Evolutionary conservation across 495 filamentous ascomycete species (phyloP).

Genomic region (Trypethelium eluteriae): DNA sequence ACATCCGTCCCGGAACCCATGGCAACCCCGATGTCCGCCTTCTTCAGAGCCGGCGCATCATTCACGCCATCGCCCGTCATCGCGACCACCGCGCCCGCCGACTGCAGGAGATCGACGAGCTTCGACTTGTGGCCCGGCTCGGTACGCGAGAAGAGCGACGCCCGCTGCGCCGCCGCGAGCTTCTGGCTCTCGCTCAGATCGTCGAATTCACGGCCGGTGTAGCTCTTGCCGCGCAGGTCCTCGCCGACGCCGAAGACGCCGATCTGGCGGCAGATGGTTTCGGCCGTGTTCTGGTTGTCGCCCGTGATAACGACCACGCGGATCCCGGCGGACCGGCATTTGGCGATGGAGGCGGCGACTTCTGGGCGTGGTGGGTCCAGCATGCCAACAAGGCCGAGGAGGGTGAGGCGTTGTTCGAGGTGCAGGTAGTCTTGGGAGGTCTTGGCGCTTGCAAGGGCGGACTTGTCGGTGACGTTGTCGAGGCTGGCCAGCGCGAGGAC

Average conservation of each 20-base stretch:
- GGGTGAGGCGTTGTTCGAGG: conserved; percentile 87
- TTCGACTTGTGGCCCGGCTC: conserved; percentile 93
- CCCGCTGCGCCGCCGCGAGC: conserved; percentile 71
- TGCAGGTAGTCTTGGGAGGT: conserved; percentile 74
- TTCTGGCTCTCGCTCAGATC: conserved; percentile 69
- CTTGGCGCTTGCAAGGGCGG: conserved; percentile 64
- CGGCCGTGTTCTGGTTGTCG: conserved; percentile 94
- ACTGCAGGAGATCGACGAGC: conserved; percentile 93
- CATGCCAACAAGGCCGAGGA: conserved; percentile 93
- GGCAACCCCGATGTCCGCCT: conserved; percentile 96
- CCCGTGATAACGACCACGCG: conserved; percentile 97
- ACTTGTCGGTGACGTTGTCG: conserved; percentile 58
- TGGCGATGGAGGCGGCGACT: conserved; percentile 73
- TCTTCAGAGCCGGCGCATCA: conserved; percentile 96
- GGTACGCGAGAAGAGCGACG: conserved; percentile 92
- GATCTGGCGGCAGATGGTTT: conserved; percentile 95
- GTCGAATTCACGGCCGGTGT: conserved; percentile 91
- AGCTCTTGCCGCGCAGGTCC: conserved; percentile 85
- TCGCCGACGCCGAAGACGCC: conserved; percentile 82
- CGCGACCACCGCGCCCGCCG: conserved; percentile 86
- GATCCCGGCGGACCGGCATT: conserved; percentile 88
- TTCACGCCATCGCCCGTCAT: conserved; percentile 99
- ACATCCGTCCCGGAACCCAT: conserved; percentile 99
- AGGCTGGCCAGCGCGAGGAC: conserved; percentile 87
- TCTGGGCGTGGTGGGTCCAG: conserved; percentile 96